Conservation (phyloP, 2,329 filamentous ascomycete genomes). For the Chaetomium strumarium region DNA sequence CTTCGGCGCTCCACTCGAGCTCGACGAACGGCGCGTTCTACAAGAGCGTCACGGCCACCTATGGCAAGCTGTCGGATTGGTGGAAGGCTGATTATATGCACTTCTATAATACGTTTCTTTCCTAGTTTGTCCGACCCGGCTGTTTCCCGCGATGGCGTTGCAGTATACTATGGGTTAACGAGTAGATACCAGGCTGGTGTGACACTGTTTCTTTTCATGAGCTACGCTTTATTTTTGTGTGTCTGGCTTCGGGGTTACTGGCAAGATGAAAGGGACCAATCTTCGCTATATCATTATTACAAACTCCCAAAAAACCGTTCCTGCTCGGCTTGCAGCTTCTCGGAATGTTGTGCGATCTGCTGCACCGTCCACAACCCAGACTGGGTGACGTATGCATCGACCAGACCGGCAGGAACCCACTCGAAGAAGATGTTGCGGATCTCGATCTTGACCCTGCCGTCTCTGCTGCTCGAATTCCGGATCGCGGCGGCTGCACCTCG, state of each 20-base stretch:
- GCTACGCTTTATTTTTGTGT: neutral
- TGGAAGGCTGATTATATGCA: conserved; percentile 14
- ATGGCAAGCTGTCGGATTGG: conserved; percentile 10
- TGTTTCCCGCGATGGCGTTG: neutral
- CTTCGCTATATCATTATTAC: conserved; percentile 23
- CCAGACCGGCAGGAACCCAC: conserved; percentile 47
- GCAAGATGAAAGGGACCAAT: neutral
- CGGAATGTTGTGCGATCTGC: conserved; percentile 37
- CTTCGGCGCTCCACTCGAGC: neutral
- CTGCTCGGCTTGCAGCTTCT: conserved; percentile 32
- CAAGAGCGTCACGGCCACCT: conserved; percentile 5
- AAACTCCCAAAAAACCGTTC: conserved; percentile 39
- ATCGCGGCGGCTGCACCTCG: conserved; percentile 19
- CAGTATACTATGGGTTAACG: neutral
- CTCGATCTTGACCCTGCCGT: conserved; percentile 23
- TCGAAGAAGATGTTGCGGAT: conserved; percentile 54
- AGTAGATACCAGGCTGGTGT: conserved; percentile 10
- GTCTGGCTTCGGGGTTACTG: neutral
- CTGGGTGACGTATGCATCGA: conserved; percentile 52
- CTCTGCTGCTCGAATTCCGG: neutral
- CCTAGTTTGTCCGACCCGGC: neutral
- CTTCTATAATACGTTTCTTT: conserved; percentile 14
- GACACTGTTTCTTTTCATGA: neutral
- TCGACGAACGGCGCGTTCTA: neutral
- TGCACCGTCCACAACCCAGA: conserved; percentile 38